Evolutionary conservation across 805 yeast genomes (phyloP), one percentile per base, ranked within the genome.

Genomic region (Wickerhamomyces ciferrii): DNA sequence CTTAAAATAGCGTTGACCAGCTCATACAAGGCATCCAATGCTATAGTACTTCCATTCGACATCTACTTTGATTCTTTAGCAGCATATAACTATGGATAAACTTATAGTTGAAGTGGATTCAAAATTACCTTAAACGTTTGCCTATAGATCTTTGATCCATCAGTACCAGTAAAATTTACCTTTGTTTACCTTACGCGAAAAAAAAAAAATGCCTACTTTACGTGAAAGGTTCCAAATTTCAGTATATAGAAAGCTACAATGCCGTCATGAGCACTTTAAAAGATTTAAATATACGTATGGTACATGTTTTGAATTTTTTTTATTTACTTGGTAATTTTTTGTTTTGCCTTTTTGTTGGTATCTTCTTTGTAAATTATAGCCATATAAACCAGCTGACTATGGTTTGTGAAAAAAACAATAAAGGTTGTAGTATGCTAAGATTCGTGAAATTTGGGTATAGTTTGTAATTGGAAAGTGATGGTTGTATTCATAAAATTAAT

Each of bases 11-110:
- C 37, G 31, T 52, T 52, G 5, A 52, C 46, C 11, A 57, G 46
- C 41, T 50, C 48, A 17, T 45, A 39, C 17, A 57, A 51, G 4
- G 61, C 61, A 46, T 44, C 44, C 35, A 35, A 42, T 34, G 38
- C 39, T 20, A 37, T 37, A n/a, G 39, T 37, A 6, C 23, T 37
- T 37, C 39, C 39, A 37, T 37, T 37, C 25, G 39, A 37, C 39
- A 21, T 34, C 18, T 21, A n/a, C 4, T 15, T n/a, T 31, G 35
- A 10, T 5, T 5, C 9, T n/a, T 9, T 27, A 14, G 11, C 4
- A 4, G 31, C 31, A 27, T 27, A 27, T 10, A 27, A n/a, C n/a
- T n/a, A n/a, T n/a, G 31, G 14, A 13, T 8, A 27, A 8, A 8
- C 14, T 27, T 27, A 14, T 7, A 14, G 11, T 14, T 27, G 13